phyloP scores from a whole-genome alignment of 345 rosid species.

The Bruguiera sexangula region DNA sequence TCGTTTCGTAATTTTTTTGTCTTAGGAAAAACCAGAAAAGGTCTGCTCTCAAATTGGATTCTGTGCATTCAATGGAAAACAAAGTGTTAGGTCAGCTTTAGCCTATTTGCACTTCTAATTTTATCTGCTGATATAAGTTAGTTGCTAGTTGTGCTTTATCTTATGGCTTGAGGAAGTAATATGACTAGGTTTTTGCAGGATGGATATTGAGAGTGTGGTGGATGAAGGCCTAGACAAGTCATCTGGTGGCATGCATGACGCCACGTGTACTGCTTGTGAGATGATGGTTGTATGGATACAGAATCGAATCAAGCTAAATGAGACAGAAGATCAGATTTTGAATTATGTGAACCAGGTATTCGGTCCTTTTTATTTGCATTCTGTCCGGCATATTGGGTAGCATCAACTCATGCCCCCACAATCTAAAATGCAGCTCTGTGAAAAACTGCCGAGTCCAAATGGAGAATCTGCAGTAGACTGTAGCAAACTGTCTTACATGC shows the following conservation, averaged over 20 bases:
- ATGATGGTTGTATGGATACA: slow-evolving; percentile 33
- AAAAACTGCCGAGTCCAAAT: slow-evolving; percentile 30
- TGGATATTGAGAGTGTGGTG: slow-evolving; percentile 28
- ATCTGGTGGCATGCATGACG: slow-evolving; percentile 20
- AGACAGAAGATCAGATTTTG: slow-evolving; percentile 28
- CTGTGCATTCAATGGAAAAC: slow-evolving; percentile 20
- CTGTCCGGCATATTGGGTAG: background rate
- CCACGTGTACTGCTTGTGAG: slow-evolving; percentile 31
- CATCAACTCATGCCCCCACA: background rate
- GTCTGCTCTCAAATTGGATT: slow-evolving; percentile 33
- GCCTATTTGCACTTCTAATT: background rate
- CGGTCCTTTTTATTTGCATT: background rate
- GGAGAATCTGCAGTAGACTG: slow-evolving; percentile 33
- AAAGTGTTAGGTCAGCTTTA: slow-evolving; percentile 22
- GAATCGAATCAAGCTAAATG: slow-evolving; percentile 25
- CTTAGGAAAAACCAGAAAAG: slow-evolving; percentile 23
- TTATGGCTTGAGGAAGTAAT: background rate
- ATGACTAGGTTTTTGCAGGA: slow-evolving; percentile 7
- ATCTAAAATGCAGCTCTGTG: slow-evolving; percentile 25
- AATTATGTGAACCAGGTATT: slow-evolving; percentile 19
- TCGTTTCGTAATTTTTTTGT: background rate
- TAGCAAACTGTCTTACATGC: slow-evolving; percentile 23
- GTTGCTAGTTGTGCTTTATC: background rate
- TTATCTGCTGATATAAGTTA: background rate
- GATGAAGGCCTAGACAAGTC: slow-evolving; percentile 9